phyloP scores from a whole-genome alignment of 2,329 filamentous ascomycete genomes.

The Orbilia brochopaga region DNA sequence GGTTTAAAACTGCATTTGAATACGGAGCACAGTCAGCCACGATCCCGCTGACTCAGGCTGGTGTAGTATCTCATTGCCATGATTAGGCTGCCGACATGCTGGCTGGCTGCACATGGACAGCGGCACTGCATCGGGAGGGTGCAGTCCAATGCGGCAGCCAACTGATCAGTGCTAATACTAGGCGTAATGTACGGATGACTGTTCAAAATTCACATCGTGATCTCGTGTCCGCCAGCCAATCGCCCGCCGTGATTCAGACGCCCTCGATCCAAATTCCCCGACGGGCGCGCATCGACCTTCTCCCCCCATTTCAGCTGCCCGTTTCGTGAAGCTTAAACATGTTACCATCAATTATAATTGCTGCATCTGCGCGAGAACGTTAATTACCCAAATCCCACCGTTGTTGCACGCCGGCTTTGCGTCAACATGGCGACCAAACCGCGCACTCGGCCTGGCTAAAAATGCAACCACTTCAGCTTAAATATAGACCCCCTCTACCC shows the following conservation, averaged over 20 bases:
- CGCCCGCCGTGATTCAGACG: background rate
- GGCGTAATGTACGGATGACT: background rate
- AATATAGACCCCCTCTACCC: background rate
- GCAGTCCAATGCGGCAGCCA: too few species aligned
- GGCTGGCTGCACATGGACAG: too few species aligned
- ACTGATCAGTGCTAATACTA: background rate
- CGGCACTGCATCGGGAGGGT: too few species aligned
- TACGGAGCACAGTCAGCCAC: background rate
- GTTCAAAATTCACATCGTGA: background rate
- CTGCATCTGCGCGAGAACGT: too few species aligned
- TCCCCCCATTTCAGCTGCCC: background rate
- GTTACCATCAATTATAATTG: too few species aligned
- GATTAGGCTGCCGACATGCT: too few species aligned
- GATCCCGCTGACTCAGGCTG: background rate
- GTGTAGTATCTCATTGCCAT: background rate
- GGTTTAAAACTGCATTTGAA: background rate
- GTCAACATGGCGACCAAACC: constrained; percentile 46
- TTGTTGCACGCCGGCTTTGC: constrained; percentile 9
- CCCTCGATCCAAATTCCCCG: too few species aligned
- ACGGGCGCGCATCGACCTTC: background rate
- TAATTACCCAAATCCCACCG: background rate
- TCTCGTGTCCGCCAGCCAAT: background rate
- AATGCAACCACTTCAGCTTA: background rate
- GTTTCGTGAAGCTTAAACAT: constrained; percentile 3
- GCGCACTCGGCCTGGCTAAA: constrained; percentile 15